These are phyloP conservation scores for Fraxinus greggii DNA, from an alignment of 305 asterid species.

Conservation along the genomic window DNA sequence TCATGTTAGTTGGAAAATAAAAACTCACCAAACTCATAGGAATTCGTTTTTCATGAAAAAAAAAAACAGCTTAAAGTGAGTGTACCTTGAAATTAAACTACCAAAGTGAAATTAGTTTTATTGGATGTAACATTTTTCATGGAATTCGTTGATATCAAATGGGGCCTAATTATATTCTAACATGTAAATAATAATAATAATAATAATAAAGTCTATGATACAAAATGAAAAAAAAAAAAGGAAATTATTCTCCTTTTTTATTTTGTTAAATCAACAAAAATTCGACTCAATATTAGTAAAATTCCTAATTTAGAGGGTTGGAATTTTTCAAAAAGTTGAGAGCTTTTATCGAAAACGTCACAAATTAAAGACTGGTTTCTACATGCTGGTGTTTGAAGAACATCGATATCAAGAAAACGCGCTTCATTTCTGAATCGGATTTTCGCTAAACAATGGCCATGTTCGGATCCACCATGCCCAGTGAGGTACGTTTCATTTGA, in stretches of 20 bases:
- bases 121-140: too few relatives aligned
- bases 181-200: neutral
- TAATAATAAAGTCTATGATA: neutral
- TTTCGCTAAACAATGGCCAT: constrained; percentile 35
- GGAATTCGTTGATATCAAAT: too few relatives aligned
- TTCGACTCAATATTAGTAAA: neutral
- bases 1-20: too few relatives aligned
- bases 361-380: neutral
- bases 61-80: too few relatives aligned
- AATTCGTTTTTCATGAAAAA: too few relatives aligned
- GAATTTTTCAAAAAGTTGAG: neutral
- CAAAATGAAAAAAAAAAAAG: neutral
- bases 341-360: neutral
- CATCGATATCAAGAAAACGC: neutral
- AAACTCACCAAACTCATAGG: too few relatives aligned
- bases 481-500: constrained; percentile 35
- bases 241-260: neutral
- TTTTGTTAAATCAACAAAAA: neutral
- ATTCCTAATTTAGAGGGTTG: neutral
- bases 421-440: neutral
- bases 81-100: too few relatives aligned
- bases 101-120: too few relatives aligned
- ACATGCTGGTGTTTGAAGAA: neutral
- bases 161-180: neutral
- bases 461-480: constrained; percentile 40